Base-by-base conservation (phyloP, 495 filamentous ascomycete genomes). In the Penicillium bialowiezense region DNA sequence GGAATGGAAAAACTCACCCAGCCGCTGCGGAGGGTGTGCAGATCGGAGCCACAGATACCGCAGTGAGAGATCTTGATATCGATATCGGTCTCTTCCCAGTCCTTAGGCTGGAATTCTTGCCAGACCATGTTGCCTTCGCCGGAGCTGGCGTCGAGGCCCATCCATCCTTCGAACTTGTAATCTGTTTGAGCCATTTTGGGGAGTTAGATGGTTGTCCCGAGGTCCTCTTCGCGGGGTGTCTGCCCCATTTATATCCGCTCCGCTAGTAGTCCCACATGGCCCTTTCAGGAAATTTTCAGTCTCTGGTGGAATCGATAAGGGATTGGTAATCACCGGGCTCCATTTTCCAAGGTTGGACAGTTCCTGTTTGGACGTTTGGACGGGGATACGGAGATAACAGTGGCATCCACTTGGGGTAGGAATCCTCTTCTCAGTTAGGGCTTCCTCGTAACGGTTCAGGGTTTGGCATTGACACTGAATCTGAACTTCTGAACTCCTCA, bases 121-220 rank as follows among this genome's bases (percentile, higher is more conserved):
- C 88, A 92, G 39, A 78, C 69, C 79, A 95, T 87, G 28, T 91
- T 88, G 28, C 89, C 90, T n/a, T 91, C 65, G 38, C 69, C 78
- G n/a, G 71, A 32, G 34, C 55, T 60, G 17, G 54, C 14, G 50
- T 85, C 78, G 21, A 84, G 70, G 54, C 84, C 91, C 64, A 95
- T 69, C 91, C 91, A 95, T 53, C 91, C 90, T 60, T 87, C 73
- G 67, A 95, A 96, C 55, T 86, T 79, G 70, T 82, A 81, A 52
- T 78, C 63, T 32, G 68, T 68, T 41, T 67, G 51, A 20, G 67
- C 48, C 67, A 69, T 68, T 7, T 49, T 62, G 13, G 21, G 6
- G 24, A 32, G 1, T 52, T 26, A 8, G 23, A 21, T 42, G 12
- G 17, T 18, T 13, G 20, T 23, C 7, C 37, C 29, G n/a, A n/a